Evolutionary conservation across 2,329 filamentous ascomycete genomes (phyloP).

Genomic region (Claviceps digitariae): DNA sequence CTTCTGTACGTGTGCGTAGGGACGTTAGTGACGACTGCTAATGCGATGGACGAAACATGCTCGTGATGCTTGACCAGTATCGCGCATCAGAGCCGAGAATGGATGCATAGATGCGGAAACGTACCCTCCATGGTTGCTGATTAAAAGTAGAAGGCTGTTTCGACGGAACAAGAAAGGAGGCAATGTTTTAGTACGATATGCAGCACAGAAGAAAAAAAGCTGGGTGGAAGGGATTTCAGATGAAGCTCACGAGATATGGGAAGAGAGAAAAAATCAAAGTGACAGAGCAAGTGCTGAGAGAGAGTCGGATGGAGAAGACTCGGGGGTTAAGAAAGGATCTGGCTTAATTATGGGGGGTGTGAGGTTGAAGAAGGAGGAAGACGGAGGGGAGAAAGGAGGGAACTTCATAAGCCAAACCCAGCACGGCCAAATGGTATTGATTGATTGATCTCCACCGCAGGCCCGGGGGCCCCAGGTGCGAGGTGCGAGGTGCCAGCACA

Average conservation of each 20-base stretch:
- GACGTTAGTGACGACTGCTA: constrained; percentile 26
- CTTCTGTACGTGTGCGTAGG: constrained; percentile 52
- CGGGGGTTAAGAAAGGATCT: constrained; percentile 7
- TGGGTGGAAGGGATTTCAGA: constrained; percentile 1
- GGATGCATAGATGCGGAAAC: constrained; percentile 13
- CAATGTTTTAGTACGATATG: constrained; percentile 4
- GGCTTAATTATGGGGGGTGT: constrained; percentile 9
- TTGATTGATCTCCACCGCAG: background rate
- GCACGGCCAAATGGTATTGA: background rate
- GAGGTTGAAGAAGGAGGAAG: constrained; percentile 20
- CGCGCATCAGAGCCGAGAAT: background rate
- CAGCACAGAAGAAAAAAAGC: background rate
- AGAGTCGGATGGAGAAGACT: constrained; percentile 10
- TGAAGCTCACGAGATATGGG: constrained; percentile 11
- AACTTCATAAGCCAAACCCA: constrained; percentile 6
- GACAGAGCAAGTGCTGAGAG: constrained; percentile 8
- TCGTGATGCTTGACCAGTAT: background rate
- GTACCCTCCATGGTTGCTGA: constrained; percentile 44
- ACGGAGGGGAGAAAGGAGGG: constrained; percentile 20
- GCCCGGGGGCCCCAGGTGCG: background rate
- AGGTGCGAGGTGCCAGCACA: background rate
- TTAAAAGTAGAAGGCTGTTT: constrained; percentile 24
- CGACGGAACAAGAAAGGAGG: constrained; percentile 9
- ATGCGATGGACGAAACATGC: background rate
- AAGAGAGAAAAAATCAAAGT: background rate